Evolutionary conservation across 2,329 filamentous ascomycete species (phyloP).

Genomic region (Hypomyces perniciosus): DNA sequence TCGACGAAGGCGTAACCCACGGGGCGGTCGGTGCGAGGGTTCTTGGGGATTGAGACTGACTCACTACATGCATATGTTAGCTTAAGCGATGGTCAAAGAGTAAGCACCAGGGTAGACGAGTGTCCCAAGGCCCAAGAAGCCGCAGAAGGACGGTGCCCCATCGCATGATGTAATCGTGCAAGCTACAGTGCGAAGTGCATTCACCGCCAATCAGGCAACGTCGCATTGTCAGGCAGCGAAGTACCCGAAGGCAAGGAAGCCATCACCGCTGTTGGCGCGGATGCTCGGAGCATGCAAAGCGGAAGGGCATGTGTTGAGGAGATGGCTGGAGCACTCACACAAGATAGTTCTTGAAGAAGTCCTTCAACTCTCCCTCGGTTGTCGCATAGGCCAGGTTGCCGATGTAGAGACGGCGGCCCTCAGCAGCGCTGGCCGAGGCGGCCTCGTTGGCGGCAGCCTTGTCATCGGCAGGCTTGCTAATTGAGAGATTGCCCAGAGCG

Average conservation of each 20-base stretch:
- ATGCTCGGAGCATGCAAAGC: not conserved
- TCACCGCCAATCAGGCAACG: constrained; percentile 11
- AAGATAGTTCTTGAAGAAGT: constrained; percentile 99
- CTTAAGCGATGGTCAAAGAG: constrained; percentile 14
- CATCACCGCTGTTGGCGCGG: not conserved
- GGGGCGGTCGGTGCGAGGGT: constrained; percentile 95
- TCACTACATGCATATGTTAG: constrained; percentile 55
- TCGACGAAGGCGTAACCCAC: constrained; percentile 99
- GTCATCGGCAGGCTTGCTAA: constrained; percentile 47
- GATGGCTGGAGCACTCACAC: constrained; percentile 64
- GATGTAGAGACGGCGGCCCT: constrained; percentile 99
- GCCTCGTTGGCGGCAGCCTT: constrained; percentile 72
- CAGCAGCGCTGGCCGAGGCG: constrained; percentile 92
- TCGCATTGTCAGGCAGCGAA: constrained; percentile 6
- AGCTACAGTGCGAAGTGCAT: constrained; percentile 6
- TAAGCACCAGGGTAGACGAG: not conserved
- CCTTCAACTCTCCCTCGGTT: constrained; percentile 99
- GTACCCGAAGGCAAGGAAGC: not conserved
- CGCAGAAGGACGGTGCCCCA: not conserved
- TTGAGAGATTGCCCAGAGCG: constrained; percentile 66
- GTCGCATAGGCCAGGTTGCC: constrained; percentile 99
- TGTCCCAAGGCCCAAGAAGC: not conserved
- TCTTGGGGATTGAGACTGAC: constrained; percentile 98
- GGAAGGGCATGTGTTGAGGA: not conserved
- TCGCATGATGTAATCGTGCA: constrained; percentile 5